These are phyloP conservation scores for Pythium pectinolyticum DNA, from an alignment of 352 stramenopile species.

Conservation along the genomic window DNA sequence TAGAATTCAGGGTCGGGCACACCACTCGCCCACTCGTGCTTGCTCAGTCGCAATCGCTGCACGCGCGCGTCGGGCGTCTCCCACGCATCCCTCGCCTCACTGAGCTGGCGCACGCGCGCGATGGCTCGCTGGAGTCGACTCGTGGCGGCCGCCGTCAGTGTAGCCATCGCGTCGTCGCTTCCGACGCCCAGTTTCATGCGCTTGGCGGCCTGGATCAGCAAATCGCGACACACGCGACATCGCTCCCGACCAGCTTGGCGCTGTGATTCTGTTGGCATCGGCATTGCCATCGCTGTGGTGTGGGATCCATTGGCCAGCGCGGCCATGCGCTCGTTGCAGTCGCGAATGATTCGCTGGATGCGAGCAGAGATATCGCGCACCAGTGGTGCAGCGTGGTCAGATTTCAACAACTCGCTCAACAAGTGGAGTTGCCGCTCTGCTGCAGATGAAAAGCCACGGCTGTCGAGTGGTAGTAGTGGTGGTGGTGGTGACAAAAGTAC, in stretches of 20 bases:
- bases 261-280: constrained; percentile 4
- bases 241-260: constrained; percentile 8
- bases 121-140: constrained; percentile 29
- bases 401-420: neutral
- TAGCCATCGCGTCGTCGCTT: neutral
- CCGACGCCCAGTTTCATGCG: constrained; percentile 11
- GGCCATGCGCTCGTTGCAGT: constrained; percentile 20
- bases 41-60: constrained; percentile 38
- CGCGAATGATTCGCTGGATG: neutral
- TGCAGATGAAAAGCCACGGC: neutral
- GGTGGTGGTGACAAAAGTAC: too few relatives aligned
- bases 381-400: too few relatives aligned
- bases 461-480: too few relatives aligned
- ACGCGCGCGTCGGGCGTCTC: constrained; percentile 48
- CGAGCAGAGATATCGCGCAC: neutral
- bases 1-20: constrained; percentile 55
- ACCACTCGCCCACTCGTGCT: constrained; percentile 42
- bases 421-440: neutral
- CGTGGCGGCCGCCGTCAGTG: neutral
- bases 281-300: too few relatives aligned
- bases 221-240: constrained; percentile 20
- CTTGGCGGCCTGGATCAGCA: constrained; percentile 17
- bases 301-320: neutral
- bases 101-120: constrained; percentile 29
- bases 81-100: constrained; percentile 36